Percentiles rank a stretch among this genome's conserved stretches.
Evolutionary conservation across 306 rosid genomes (phyloP).

Genomic region (Geum urbanum): DNA sequence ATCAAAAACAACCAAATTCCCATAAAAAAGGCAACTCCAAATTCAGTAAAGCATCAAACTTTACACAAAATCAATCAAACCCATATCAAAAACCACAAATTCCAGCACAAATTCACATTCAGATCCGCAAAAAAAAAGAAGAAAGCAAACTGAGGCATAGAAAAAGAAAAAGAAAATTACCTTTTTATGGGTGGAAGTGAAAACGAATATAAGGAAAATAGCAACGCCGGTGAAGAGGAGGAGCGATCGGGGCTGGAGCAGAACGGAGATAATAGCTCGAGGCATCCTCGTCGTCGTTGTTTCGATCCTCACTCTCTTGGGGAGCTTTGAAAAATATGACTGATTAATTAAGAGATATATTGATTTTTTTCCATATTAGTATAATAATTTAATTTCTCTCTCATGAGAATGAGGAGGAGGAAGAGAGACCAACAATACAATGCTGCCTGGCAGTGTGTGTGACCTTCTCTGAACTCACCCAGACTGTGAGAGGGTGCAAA

Average conservation of each 20-base stretch:
- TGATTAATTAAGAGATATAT: not conserved
- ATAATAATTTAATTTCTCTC: not conserved
- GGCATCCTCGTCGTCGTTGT: conserved; percentile 41
- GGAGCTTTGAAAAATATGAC: not conserved
- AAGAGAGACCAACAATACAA: conserved; percentile 2
- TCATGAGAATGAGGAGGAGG: not conserved
- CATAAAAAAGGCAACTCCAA: not conserved
- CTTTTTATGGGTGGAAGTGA: conserved; percentile 25
- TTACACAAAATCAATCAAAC: conserved; percentile 5
- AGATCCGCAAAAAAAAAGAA: conserved; percentile 10
- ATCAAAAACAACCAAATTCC: not conserved
- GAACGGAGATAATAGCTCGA: conserved; percentile 41
- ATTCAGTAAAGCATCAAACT: not conserved
- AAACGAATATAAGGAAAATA: conserved; percentile 41
- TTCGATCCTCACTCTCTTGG: not conserved
- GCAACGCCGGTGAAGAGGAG: conserved; percentile 36
- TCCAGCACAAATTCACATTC: conserved; percentile 12
- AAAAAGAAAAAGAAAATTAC: conserved; percentile 8
- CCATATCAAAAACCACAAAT: not conserved
- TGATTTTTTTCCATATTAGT: conserved; percentile 15
- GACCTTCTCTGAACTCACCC: not conserved
- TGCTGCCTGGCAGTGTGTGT: not conserved
- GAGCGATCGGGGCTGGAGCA: conserved; percentile 52
- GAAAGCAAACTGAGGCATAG: not conserved
- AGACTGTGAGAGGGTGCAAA: not conserved